Evolutionary conservation across 805 yeast genomes (phyloP).

Genomic region (Barnettozyma siamensis): DNA sequence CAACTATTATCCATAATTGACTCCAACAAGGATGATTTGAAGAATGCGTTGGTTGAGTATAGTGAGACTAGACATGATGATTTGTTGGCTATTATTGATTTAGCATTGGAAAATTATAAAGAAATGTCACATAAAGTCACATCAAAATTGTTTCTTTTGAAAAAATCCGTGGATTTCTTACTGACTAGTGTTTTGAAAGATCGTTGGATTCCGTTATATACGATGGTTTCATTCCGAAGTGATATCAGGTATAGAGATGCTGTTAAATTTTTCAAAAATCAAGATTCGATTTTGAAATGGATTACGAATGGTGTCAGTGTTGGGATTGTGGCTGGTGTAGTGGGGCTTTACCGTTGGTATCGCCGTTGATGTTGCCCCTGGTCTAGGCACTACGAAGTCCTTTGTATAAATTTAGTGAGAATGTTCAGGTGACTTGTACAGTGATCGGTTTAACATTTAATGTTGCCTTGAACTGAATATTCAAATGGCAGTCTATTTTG

Average conservation of each 20-base stretch:
- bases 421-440: no score
- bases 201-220: conserved; percentile 78
- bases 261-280: conserved; percentile 46
- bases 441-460: no score
- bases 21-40: conserved; percentile 5
- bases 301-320: conserved; percentile 16
- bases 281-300: conserved; percentile 40
- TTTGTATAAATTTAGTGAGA: no score
- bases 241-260: conserved; percentile 77
- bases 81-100: conserved; percentile 64
- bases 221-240: conserved; percentile 86
- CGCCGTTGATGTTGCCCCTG: background rate
- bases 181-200: conserved; percentile 56
- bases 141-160: conserved; percentile 49
- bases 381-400: no score
- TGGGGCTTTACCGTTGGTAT: no score
- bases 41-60: conserved; percentile 12
- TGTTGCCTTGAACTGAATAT: no score
- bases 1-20: conserved; percentile 43
- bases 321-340: background rate
- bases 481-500: no score
- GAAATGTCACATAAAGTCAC: conserved; percentile 86
- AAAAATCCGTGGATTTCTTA: conserved; percentile 63
- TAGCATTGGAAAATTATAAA: conserved; percentile 74
- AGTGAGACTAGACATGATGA: conserved; percentile 47